Evolutionary conservation across 2,329 filamentous ascomycete genomes (phyloP), one percentile per base, ranked within the genome.

Genomic region (Fusarium poae): DNA sequence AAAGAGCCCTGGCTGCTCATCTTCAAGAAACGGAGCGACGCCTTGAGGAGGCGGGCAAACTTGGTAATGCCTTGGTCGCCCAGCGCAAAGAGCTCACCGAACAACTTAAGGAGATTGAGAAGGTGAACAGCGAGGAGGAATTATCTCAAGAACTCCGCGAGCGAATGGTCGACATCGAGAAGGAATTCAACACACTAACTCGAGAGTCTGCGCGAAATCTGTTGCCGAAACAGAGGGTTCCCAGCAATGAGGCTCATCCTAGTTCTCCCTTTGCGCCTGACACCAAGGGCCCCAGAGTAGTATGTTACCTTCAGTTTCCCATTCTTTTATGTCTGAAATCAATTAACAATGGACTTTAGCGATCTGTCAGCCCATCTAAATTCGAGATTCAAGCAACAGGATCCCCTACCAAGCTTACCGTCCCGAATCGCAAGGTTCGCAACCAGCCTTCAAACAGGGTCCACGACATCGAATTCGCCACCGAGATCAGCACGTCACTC

Each of bases 401-500:
- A 61, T 97, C 95, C 25, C 95, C 95, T 4, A 94, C 92, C 43
- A 99, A 98, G 81, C 85, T 97, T 67, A 92, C 86, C 73, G 92
- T 96, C 11, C 94, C 94, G 2, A 95, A 92, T 72, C 89, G 95
- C 71, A 96, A 94, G 78, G 88, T 96, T 77, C 88, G 96, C 57
- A 98, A 98, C 73, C 95, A 97, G 77, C 92, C 93, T 3, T 88
- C 91, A 12, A 96, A 90, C 76, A 90, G 94, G 52, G 91, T 97
- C 15, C 94, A 98, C 77, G 96, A 99, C 76, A 97, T 99, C 76
- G 94, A 97, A 74, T 97, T 99, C 76, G 96, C 95, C n/a, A 94
- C 96, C 51, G 95, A 99, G 77, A 97, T 99, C 74, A 97, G 94
- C 76, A 97, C 93, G 8, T 97, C 94, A 3, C 85, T 99, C 52